Conservation (phyloP, 2,329 filamentous ascomycete species). For the Fusarium tuaranense region DNA sequence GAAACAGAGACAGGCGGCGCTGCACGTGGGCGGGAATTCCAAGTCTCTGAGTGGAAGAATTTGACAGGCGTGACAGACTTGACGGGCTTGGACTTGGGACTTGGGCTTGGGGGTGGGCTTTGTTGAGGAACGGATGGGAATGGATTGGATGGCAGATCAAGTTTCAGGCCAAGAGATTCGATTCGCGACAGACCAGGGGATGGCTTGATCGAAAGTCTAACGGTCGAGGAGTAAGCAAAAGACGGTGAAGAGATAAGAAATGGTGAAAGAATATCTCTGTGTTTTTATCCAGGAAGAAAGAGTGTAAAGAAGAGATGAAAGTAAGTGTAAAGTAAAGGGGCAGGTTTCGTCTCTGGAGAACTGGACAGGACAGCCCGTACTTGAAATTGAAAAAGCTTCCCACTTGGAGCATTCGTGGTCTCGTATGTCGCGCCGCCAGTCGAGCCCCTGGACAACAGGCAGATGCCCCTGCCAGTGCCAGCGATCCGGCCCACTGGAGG, state of each 20-base stretch:
- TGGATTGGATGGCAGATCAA: slow-evolving; percentile 19
- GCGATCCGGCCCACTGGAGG: slow-evolving; percentile 38
- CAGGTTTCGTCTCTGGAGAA: slow-evolving; percentile 18
- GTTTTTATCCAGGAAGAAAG: slow-evolving; percentile 12
- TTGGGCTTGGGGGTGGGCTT: slow-evolving; percentile 17
- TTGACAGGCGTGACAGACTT: slow-evolving; percentile 21
- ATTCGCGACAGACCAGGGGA: slow-evolving; percentile 18
- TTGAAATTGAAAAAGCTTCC: slow-evolving; percentile 33
- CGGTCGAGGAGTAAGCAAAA: slow-evolving; percentile 12
- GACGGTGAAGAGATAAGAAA: slow-evolving; percentile 29
- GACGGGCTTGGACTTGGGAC: background rate
- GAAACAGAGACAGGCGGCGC: slow-evolving; percentile 26
- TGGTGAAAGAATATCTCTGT: background rate
- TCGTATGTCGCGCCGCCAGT: slow-evolving; percentile 22
- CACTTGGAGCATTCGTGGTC: slow-evolving; percentile 24
- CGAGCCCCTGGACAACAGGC: slow-evolving; percentile 31
- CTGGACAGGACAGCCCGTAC: background rate
- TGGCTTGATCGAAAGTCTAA: slow-evolving; percentile 29
- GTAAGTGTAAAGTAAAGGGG: slow-evolving; percentile 36
- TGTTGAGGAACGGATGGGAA: slow-evolving; percentile 25
- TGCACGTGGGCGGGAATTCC: slow-evolving; percentile 32
- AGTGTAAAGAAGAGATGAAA: slow-evolving; percentile 3
- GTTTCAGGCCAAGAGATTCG: slow-evolving; percentile 37
- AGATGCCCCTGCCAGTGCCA: slow-evolving; percentile 24
- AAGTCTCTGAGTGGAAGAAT: slow-evolving; percentile 5